Conservation (phyloP, 2,329 filamentous ascomycete genomes). For the Byssochlamys sp. region DNA sequence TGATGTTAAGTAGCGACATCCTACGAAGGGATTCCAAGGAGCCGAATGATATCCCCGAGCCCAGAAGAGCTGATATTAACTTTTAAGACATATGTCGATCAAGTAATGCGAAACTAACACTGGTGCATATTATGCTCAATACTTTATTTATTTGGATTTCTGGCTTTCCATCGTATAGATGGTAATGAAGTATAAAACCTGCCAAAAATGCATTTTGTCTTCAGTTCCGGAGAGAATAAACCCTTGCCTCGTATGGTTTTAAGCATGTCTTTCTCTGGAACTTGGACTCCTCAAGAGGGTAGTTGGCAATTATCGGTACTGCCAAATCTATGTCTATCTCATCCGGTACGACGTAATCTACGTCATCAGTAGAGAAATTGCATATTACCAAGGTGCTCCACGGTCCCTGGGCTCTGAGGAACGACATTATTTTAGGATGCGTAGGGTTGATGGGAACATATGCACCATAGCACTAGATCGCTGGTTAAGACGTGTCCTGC, state of each 20-base stretch:
- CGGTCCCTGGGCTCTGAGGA: slow-evolving; percentile 10
- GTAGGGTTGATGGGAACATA: slow-evolving; percentile 10
- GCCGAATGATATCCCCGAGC: too few relatives aligned
- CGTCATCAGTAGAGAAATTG: slow-evolving; percentile 6
- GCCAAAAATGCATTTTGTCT: not conserved
- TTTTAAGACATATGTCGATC: too few relatives aligned
- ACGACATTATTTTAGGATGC: slow-evolving; percentile 8
- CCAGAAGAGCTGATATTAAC: too few relatives aligned
- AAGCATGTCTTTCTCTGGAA: slow-evolving; percentile 3
- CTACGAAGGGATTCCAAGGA: too few relatives aligned
- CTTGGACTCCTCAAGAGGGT: slow-evolving; percentile 4
- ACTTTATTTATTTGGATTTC: too few relatives aligned
- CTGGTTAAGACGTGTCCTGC: not conserved
- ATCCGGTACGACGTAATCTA: slow-evolving; percentile 6
- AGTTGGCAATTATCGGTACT: slow-evolving; percentile 9
- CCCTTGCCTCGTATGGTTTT: slow-evolving; percentile 9
- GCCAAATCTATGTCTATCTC: slow-evolving; percentile 11
- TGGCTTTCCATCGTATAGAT: not conserved
- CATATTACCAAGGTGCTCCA: slow-evolving; percentile 8
- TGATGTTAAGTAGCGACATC: too few relatives aligned
- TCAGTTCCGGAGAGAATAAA: slow-evolving; percentile 11
- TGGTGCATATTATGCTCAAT: too few relatives aligned
- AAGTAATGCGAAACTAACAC: too few relatives aligned
- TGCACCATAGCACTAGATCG: slow-evolving; percentile 8
- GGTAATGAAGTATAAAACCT: not conserved